These are phyloP conservation scores for Thelonectria olida DNA, from an alignment of 2,329 filamentous ascomycete genomes.

Conservation along the genomic window DNA sequence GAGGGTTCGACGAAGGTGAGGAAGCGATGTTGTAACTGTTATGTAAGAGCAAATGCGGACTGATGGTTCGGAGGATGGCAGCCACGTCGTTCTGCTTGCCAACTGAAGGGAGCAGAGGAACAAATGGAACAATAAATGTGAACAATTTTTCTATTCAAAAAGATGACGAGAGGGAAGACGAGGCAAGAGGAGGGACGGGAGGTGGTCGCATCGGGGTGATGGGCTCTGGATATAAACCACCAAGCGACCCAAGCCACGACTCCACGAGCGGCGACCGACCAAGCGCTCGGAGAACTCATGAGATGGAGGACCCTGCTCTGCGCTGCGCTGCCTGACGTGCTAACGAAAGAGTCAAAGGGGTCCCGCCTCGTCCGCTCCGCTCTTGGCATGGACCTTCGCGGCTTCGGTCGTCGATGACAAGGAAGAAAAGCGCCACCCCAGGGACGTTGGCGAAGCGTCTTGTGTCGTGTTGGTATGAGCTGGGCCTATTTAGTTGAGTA, in stretches of 20 bases:
- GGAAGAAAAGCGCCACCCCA: slow-evolving; percentile 14
- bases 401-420: too few relatives aligned
- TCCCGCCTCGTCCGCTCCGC: neutral
- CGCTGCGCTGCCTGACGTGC: too few relatives aligned
- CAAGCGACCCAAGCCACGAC: neutral
- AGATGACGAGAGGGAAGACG: neutral
- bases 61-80: neutral
- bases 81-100: neutral
- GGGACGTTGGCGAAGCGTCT: slow-evolving; percentile 22
- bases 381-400: slow-evolving; percentile 14
- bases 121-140: neutral
- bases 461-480: slow-evolving; percentile 37
- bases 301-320: slow-evolving; percentile 4
- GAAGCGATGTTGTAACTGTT: slow-evolving; percentile 26
- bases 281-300: slow-evolving; percentile 16
- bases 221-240: slow-evolving; percentile 14
- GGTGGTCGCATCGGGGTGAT: slow-evolving; percentile 11
- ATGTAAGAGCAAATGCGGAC: slow-evolving; percentile 19
- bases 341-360: slow-evolving; percentile 6
- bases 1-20: slow-evolving; percentile 10
- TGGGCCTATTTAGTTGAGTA: slow-evolving; percentile 50
- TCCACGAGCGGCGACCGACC: slow-evolving; percentile 17
- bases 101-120: neutral
- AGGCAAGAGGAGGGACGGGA: slow-evolving; percentile 2
- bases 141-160: neutral